Evolutionary conservation across 371 early-diverging fungal genomes (phyloP).

Genomic region (Sporodiniella umbellata): DNA sequence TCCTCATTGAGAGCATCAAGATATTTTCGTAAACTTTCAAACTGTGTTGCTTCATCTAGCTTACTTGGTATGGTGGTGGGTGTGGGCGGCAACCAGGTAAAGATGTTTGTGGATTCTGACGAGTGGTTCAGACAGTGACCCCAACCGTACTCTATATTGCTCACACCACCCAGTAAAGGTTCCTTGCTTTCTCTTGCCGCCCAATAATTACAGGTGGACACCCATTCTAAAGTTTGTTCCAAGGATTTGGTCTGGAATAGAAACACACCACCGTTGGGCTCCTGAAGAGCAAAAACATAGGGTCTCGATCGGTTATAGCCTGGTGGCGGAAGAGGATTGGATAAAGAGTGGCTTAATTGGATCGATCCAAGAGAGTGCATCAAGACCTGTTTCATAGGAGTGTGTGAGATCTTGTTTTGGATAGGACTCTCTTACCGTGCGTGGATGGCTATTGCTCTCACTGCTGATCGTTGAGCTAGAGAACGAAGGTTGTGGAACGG

Average conservation of each 20-base stretch:
- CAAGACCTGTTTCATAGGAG: slow-evolving; percentile 15
- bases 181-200: slow-evolving; percentile 85
- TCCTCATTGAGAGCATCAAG: slow-evolving; percentile 27
- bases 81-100: slow-evolving; percentile 34
- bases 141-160: slow-evolving; percentile 93
- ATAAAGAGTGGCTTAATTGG: slow-evolving; percentile 71
- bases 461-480: not conserved
- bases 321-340: slow-evolving; percentile 77
- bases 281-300: slow-evolving; percentile 79
- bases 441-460: not conserved
- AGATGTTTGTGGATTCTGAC: slow-evolving; percentile 28
- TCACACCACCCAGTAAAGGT: slow-evolving; percentile 78
- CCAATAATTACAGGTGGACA: slow-evolving; percentile 85
- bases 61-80: slow-evolving; percentile 34
- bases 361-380: slow-evolving; percentile 52
- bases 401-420: too few relatives aligned
- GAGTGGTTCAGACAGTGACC: slow-evolving; percentile 58
- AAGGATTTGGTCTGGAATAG: slow-evolving; percentile 76
- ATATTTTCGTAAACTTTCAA: slow-evolving; percentile 23
- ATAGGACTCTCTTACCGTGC: too few relatives aligned
- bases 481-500: not conserved
- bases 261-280: slow-evolving; percentile 74
- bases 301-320: slow-evolving; percentile 78
- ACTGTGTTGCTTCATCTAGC: slow-evolving; percentile 26
- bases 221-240: slow-evolving; percentile 78